These are phyloP conservation scores for Pachyrhizus erosus DNA, from an alignment of 306 rosid species.

Conservation along the genomic window DNA sequence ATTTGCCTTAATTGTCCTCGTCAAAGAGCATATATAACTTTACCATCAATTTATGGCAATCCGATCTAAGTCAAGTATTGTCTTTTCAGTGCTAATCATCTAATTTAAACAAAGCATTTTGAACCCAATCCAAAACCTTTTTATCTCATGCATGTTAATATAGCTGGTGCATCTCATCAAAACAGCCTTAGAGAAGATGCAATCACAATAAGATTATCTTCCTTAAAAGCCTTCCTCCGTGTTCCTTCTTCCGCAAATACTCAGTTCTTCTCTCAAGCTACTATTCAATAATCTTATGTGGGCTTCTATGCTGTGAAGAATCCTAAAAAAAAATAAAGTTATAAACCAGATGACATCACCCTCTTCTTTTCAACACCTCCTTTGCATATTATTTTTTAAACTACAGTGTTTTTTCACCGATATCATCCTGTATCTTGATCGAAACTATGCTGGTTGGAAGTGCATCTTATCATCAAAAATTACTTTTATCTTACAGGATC, in stretches of 20 bases:
- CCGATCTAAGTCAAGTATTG: conserved; percentile 31
- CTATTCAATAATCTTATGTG: conserved; percentile 8
- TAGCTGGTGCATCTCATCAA: conserved; percentile 21
- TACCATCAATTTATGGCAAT: conserved; percentile 8
- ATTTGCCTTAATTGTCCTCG: conserved; percentile 16
- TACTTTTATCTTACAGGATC: conserved; percentile 70
- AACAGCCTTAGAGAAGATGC: conserved; percentile 13
- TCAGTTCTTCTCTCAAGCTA: neutral
- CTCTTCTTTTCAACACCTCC: conserved; percentile 40
- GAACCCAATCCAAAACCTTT: conserved; percentile 19
- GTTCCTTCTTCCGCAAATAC: conserved; percentile 24
- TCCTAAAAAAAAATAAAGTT: conserved; percentile 28
- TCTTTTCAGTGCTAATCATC: neutral
- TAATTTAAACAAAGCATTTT: conserved; percentile 1
- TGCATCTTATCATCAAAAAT: conserved; percentile 58
- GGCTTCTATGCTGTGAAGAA: conserved; percentile 22
- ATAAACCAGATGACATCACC: conserved; percentile 38
- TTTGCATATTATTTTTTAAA: conserved; percentile 51
- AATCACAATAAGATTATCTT: conserved; percentile 25
- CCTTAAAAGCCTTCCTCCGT: conserved; percentile 17
- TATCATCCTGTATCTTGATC: conserved; percentile 39
- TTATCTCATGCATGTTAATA: neutral
- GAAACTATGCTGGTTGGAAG: conserved; percentile 49
- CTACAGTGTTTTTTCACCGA: conserved; percentile 44
- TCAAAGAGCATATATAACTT: conserved; percentile 8